Conservation (phyloP, 1,284 basidiomycete species). For the Cutaneotrichosporon cutaneum region DNA sequence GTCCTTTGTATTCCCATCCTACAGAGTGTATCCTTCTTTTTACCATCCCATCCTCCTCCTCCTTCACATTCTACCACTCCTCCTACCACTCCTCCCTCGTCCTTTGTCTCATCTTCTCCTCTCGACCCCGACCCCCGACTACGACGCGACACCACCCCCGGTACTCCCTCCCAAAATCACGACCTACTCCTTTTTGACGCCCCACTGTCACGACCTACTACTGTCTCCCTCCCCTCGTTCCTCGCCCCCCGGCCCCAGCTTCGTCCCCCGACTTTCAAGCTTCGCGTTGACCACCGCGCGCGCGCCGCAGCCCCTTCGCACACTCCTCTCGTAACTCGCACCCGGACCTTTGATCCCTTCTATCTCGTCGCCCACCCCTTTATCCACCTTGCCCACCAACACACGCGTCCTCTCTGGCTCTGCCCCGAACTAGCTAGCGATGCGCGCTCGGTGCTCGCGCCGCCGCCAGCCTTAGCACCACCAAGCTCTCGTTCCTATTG, state of each 20-base stretch:
- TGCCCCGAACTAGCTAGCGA: slow-evolving; percentile 17
- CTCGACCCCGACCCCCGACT: neutral
- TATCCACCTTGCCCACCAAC: neutral
- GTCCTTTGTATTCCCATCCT: too few relatives aligned
- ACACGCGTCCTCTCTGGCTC: neutral
- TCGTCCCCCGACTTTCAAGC: neutral
- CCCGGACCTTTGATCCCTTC: neutral
- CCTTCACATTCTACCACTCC: neutral
- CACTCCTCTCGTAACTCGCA: neutral
- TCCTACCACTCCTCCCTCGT: neutral
- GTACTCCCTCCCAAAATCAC: neutral
- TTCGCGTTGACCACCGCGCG: neutral
- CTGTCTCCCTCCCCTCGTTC: neutral
- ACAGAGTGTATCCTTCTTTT: neutral
- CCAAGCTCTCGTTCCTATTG: neutral
- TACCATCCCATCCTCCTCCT: neutral
- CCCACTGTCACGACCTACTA: neutral
- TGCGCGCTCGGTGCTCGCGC: slow-evolving; percentile 25
- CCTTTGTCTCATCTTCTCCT: neutral
- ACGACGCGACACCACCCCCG: neutral
- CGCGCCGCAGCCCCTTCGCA: neutral
- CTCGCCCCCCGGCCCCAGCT: neutral
- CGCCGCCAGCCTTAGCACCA: slow-evolving; percentile 14
- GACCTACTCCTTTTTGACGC: neutral
- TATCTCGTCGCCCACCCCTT: neutral